These are phyloP conservation scores for Trametes villosa DNA, from an alignment of 768 basidiomycete species.

Conservation along the genomic window DNA sequence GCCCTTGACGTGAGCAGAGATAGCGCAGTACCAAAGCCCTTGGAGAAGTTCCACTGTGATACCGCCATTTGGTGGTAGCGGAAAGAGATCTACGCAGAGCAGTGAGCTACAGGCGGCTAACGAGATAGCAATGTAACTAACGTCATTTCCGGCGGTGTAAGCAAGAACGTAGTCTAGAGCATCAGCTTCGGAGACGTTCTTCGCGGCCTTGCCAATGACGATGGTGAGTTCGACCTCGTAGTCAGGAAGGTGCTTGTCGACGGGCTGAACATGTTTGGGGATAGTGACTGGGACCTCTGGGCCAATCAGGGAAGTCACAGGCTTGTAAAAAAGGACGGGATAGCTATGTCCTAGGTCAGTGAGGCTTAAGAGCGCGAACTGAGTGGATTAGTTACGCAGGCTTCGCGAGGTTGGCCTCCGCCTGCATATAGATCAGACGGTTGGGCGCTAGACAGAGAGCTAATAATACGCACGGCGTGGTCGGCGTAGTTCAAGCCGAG, in stretches of 20 bases:
- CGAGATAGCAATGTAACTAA: conserved; percentile 31
- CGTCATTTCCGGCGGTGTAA: conserved; percentile 83
- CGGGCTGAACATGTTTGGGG: conserved; percentile 71
- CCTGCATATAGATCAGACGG: conserved; percentile 41
- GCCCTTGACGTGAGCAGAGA: not conserved
- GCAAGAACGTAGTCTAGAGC: conserved; percentile 87
- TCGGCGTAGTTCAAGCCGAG: conserved; percentile 85
- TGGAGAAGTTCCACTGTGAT: conserved; percentile 88
- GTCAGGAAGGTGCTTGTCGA: conserved; percentile 71
- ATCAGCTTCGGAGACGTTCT: conserved; percentile 77
- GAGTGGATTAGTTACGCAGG: conserved; percentile 53
- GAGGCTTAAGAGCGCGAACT: conserved; percentile 51
- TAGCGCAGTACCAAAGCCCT: conserved; percentile 70
- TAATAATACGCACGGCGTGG: conserved; percentile 59
- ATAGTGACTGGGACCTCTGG: conserved; percentile 68
- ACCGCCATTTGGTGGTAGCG: conserved; percentile 79
- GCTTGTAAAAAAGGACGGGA: conserved; percentile 83
- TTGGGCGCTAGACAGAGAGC: not conserved
- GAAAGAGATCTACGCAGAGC: conserved; percentile 65
- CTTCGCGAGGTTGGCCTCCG: conserved; percentile 64
- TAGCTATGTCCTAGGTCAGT: conserved; percentile 43
- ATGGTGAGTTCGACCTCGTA: conserved; percentile 84
- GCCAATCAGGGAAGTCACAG: conserved; percentile 68
- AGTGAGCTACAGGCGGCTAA: not conserved
- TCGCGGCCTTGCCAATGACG: conserved; percentile 81